phyloP scores from a whole-genome alignment of 192 early-diverging fungal genomes.

The Backusella tarrabulga region DNA sequence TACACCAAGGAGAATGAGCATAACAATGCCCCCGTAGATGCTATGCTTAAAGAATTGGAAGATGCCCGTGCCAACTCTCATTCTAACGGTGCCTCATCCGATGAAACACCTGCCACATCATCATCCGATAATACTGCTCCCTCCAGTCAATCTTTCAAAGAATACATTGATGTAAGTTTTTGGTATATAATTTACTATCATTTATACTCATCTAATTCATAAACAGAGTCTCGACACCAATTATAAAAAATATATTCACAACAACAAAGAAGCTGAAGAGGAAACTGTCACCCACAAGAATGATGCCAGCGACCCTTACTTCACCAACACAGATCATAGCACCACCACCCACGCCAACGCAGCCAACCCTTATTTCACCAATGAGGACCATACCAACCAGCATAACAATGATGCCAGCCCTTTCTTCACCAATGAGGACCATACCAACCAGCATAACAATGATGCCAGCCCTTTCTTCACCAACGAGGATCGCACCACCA shows the following conservation, averaged over 20 bases:
- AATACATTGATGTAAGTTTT: constrained; percentile 6
- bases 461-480: neutral
- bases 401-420: neutral
- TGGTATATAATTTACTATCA: neutral
- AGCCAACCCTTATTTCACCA: neutral
- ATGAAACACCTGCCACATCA: no score
- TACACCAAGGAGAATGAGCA: neutral
- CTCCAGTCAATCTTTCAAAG: neutral
- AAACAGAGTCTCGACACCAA: constrained; percentile 5
- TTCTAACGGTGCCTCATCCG: neutral
- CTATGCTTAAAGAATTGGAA: neutral
- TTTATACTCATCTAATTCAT: neutral
- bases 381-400: neutral
- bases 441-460: neutral
- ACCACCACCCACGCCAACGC: constrained; percentile 2
- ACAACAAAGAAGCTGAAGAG: constrained; percentile 7
- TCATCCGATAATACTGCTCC: neutral
- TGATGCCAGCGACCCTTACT: neutral
- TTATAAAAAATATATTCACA: constrained; percentile 5
- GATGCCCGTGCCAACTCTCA: neutral
- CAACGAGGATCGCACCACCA: neutral
- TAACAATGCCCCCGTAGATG: neutral
- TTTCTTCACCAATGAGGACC: neutral
- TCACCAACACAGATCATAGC: neutral
- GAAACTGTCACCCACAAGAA: constrained; percentile 18